Evolutionary conservation across 176 grass and related monocot genomes (phyloP), one percentile per base, ranked within the genome.

Genomic region (Oryza rufipogon): DNA sequence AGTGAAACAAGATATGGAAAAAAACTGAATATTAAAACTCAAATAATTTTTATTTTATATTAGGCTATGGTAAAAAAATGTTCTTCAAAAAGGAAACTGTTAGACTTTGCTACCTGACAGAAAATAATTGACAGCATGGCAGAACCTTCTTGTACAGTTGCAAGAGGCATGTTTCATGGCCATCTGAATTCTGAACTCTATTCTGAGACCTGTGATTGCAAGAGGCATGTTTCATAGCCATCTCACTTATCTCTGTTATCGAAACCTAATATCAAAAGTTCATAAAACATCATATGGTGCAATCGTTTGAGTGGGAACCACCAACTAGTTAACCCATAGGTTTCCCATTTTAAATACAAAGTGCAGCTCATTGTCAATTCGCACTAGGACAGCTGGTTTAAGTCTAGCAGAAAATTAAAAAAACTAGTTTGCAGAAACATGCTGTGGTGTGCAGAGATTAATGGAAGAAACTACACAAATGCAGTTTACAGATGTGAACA

Each of bases 391-490:
- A 58, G 63, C 63, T 74, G 26, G 19, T 63, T 76, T 61, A 36
- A 68, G 49, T 69, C 7, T 52, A 22, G 73, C 41, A 61, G 8
- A 12, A 71, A 83, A 32, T 32, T 32, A 32, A 71, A 83, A 83
- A 84, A 83, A 46, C 34, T 17, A 5, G 3, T 68, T 68, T 80
- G 9, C 66, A 56, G 58, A 81, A 75, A 45, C 61, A 41, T 42
- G 71, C 64, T 51, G 26, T 4, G 39, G 45, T 77, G 9, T 81
- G 48, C 66, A 74, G 47, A 87, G 72, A 75, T 68, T 52, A 63
- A 81, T 87, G 23, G 11, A 36, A 72, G 39, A 30, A 74, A 83
- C 41, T 45, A 49, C 26, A 25, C 6, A 36, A 51, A 28, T 75
- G 26, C 3, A 34, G 23, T 68, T 76, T 58, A 64, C 46, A 17